Evolutionary conservation across 345 rosid genomes (phyloP).

Genomic region (Eucalyptus cloeziana): DNA sequence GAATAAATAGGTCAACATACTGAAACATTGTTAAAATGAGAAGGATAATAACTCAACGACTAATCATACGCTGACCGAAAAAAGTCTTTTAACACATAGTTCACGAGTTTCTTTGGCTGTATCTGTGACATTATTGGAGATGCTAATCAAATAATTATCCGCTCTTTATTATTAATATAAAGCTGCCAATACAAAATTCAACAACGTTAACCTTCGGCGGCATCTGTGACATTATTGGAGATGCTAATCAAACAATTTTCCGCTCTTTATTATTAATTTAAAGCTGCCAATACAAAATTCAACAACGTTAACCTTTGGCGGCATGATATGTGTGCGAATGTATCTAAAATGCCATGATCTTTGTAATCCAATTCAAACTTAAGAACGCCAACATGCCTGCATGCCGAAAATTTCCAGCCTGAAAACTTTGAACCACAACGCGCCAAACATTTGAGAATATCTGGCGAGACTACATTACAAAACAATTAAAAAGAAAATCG

Average conservation of each 20-base stretch:
- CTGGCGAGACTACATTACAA: background rate
- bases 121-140: background rate
- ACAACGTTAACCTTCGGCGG: background rate
- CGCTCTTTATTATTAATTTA: background rate
- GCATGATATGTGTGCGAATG: background rate
- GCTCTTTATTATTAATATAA: background rate
- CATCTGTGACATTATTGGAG: background rate
- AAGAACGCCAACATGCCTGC: background rate
- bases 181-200: background rate
- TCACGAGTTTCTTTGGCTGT: background rate
- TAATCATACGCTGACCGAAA: background rate
- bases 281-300: background rate
- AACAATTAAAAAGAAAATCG: background rate
- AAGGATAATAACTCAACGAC: background rate
- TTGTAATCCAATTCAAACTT: background rate
- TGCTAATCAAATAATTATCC: background rate
- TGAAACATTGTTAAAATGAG: background rate
- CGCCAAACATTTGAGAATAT: background rate
- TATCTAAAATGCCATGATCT: background rate
- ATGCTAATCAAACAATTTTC: background rate
- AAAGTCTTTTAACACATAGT: background rate
- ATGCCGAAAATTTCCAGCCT: background rate
- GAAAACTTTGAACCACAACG: background rate
- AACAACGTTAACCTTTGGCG: background rate
- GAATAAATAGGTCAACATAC: background rate